Evolutionary conservation across 2,329 filamentous ascomycete species (phyloP).

Genomic region (Sporothrix luriei): DNA sequence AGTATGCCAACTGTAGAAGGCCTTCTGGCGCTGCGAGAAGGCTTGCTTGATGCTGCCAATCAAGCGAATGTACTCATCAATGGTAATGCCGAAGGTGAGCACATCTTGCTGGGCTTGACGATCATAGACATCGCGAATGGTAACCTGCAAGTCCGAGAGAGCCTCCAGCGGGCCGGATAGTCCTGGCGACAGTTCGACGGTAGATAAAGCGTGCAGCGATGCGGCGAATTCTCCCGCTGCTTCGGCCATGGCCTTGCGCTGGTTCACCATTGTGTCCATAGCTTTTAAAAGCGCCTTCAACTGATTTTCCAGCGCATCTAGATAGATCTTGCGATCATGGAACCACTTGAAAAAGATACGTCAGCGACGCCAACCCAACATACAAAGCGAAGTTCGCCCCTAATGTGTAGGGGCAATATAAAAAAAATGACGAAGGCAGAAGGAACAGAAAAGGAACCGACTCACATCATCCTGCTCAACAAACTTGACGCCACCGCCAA

Average conservation of each 20-base stretch:
- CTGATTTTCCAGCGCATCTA: slow-evolving; percentile 91
- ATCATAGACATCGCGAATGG: slow-evolving; percentile 92
- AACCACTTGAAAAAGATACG: slow-evolving; percentile 71
- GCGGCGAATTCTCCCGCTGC: slow-evolving; percentile 90
- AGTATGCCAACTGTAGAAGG: slow-evolving; percentile 90
- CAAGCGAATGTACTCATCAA: slow-evolving; percentile 95
- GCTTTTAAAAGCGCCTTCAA: slow-evolving; percentile 88
- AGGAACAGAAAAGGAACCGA: slow-evolving; percentile 31
- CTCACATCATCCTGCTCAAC: slow-evolving; percentile 94
- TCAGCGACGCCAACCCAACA: neutral
- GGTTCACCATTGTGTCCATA: slow-evolving; percentile 87
- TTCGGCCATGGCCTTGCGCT: slow-evolving; percentile 91
- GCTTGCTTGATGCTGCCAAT: slow-evolving; percentile 95
- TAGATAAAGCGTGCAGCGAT: slow-evolving; percentile 87
- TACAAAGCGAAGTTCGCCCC: neutral
- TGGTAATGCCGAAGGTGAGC: slow-evolving; percentile 92
- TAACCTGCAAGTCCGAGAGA: slow-evolving; percentile 88
- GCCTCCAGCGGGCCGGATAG: slow-evolving; percentile 88
- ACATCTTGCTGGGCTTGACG: slow-evolving; percentile 97
- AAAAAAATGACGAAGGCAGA: neutral
- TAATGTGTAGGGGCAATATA: neutral
- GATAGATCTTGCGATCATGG: slow-evolving; percentile 90
- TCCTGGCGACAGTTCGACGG: slow-evolving; percentile 86
- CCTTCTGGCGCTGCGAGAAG: slow-evolving; percentile 89
- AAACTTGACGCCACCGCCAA: slow-evolving; percentile 86